Evolutionary conservation across 2,329 filamentous ascomycete genomes (phyloP).

Genomic region (Gnomoniopsis smithogilvyi): DNA sequence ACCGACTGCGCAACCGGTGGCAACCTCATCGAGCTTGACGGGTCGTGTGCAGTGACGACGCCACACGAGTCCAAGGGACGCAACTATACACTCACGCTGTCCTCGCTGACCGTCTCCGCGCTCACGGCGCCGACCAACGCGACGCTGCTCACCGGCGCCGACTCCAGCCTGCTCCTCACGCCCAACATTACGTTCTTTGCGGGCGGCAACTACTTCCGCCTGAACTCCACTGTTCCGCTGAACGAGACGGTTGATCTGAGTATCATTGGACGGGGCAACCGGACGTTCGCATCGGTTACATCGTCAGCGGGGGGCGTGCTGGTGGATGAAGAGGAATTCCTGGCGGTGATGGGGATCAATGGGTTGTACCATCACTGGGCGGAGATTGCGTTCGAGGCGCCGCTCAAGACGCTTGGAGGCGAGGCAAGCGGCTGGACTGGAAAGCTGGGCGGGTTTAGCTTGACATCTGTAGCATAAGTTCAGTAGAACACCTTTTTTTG

Average conservation of each 20-base stretch:
- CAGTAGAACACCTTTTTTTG: neutral
- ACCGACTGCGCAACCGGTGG: constrained; percentile 33
- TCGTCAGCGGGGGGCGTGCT: constrained; percentile 4
- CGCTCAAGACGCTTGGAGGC: constrained; percentile 36
- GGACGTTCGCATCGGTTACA: constrained; percentile 27
- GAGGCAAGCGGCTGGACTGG: constrained; percentile 29
- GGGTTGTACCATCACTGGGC: constrained; percentile 38
- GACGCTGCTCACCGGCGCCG: constrained; percentile 38
- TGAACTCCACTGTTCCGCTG: constrained; percentile 31
- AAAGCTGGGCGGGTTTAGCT: constrained; percentile 26
- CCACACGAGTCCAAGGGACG: constrained; percentile 52
- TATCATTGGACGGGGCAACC: constrained; percentile 28
- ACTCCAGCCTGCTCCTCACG: constrained; percentile 40
- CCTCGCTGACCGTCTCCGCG: constrained; percentile 29
- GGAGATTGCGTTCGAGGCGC: constrained; percentile 43
- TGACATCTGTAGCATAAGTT: constrained; percentile 21
- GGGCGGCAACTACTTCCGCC: constrained; percentile 32
- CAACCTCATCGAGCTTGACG: constrained; percentile 29
- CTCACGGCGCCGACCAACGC: constrained; percentile 31
- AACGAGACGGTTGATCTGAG: constrained; percentile 27
- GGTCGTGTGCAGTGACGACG: constrained; percentile 40
- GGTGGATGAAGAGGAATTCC: constrained; percentile 34
- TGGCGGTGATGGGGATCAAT: constrained; percentile 40
- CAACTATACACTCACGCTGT: constrained; percentile 51
- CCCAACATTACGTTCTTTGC: constrained; percentile 34